Conservation (phyloP, 2,329 filamentous ascomycete species). For the Fusarium sp. region DNA sequence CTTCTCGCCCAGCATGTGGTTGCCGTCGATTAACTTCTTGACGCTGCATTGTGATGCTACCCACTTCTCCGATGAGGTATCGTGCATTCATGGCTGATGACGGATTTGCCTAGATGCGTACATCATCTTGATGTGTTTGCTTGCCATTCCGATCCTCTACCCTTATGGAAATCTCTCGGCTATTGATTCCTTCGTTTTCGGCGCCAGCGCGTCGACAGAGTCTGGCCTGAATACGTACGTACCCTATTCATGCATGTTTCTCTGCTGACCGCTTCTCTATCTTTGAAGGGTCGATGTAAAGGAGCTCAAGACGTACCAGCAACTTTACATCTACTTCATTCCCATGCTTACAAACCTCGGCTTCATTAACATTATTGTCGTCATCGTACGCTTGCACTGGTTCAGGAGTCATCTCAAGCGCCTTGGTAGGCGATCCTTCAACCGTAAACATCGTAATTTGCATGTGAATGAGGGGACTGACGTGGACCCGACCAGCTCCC, state of each 20-base stretch:
- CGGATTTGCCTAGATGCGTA: conserved; percentile 27
- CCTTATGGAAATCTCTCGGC: conserved; percentile 39
- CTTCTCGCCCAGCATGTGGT: neutral
- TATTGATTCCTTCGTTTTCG: conserved; percentile 61
- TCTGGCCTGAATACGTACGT: conserved; percentile 62
- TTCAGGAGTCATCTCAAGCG: conserved; percentile 55
- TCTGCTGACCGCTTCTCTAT: neutral
- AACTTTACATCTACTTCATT: conserved; percentile 60
- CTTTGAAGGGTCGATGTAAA: conserved; percentile 59
- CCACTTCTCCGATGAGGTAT: neutral
- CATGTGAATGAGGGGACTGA: neutral
- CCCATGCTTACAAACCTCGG: conserved; percentile 59
- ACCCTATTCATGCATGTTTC: neutral
- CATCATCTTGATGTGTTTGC: conserved; percentile 26
- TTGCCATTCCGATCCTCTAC: conserved; percentile 22
- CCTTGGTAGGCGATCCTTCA: neutral
- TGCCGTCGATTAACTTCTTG: neutral
- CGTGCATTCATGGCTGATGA: neutral
- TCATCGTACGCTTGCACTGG: conserved; percentile 59
- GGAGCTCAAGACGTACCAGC: conserved; percentile 59
- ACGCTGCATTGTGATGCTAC: conserved; percentile 4
- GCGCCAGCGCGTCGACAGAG: conserved; percentile 58
- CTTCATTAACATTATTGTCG: conserved; percentile 61
- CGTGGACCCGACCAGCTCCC: neutral
- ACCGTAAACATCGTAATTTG: too few species aligned